Base-by-base conservation (phyloP, 2,329 filamentous ascomycete genomes). In the Ophiognomonia clavigignenti-juglandacearum region DNA sequence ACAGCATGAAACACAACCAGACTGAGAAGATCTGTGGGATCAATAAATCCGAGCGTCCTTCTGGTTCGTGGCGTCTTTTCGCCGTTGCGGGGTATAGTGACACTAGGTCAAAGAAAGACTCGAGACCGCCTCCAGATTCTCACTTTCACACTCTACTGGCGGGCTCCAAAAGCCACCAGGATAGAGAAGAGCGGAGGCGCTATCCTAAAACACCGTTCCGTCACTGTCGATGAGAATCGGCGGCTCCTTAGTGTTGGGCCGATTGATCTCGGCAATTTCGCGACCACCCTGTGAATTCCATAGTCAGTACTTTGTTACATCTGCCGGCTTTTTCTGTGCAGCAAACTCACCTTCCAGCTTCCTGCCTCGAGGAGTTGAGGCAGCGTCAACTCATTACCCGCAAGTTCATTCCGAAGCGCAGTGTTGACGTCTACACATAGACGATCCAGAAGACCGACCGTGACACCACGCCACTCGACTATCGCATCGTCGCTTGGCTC, bases 201-300 rank as follows among this genome's bases (percentile, higher is more conserved):
- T 49, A 10, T 47, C 48, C 64, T 82, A 96, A 64, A 98, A 97
- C 55, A 98, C 88, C 20, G 93, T 97, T 53, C 93, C 93, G 64
- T 98, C 93, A 55, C 89, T 96, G 56, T 95, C 79, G 58, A 97
- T 96, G 70, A 96, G 83, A 61, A 98, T 97, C 4, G 93, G 93
- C 26, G 92, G 89, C 64, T 95, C 89, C 70, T 93, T 96, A 43
- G 93, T 97, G 61, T 96, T 97, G 19, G 93, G 93, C 57, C 93
- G 79, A 57, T 89, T 92, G 54, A 96, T 89, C 70, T 96, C 92
- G 53, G 93, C 93, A 63, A 97, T 86, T 70, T 97, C 93, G 61
- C 93, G 84, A 50, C 93, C 93, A 58, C 92, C 92, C 91, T 80
- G 49, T 45, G 20, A 32, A 20, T 26, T 26, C 24, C 24, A 26